Evolutionary conservation across 2,329 filamentous ascomycete species (phyloP).

Genomic region (Ophiocordyceps camponoti-leonardi): DNA sequence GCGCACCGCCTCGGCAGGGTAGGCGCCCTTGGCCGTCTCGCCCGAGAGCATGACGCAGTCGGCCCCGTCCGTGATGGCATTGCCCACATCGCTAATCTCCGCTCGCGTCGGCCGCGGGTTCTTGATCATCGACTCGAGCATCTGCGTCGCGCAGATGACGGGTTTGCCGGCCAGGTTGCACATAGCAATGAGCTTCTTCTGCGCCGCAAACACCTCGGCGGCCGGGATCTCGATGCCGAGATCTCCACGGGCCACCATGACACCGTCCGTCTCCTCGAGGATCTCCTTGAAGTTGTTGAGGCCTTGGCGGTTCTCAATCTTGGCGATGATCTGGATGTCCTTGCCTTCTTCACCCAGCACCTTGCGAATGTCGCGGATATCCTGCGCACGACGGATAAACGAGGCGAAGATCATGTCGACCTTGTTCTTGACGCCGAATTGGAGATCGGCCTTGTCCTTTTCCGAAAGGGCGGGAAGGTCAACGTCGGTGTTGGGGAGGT

Average conservation of each 20-base stretch:
- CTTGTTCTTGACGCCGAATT: slow-evolving; percentile 93
- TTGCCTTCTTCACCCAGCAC: slow-evolving; percentile 83
- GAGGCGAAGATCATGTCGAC: slow-evolving; percentile 99
- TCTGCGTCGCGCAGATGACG: slow-evolving; percentile 96
- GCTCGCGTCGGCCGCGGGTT: slow-evolving; percentile 96
- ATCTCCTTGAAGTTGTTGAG: slow-evolving; percentile 99
- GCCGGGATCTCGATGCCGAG: slow-evolving; percentile 93
- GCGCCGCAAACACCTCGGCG: slow-evolving; percentile 94
- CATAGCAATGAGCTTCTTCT: slow-evolving; percentile 99
- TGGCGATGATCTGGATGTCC: slow-evolving; percentile 98
- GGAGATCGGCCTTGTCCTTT: slow-evolving; percentile 90
- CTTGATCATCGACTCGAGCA: slow-evolving; percentile 99
- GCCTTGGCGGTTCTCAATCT: slow-evolving; percentile 99
- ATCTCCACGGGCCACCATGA: slow-evolving; percentile 99
- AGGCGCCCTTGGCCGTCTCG: slow-evolving; percentile 95
- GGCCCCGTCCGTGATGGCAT: slow-evolving; percentile 91
- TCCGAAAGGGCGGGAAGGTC: slow-evolving; percentile 93
- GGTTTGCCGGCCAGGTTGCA: slow-evolving; percentile 99
- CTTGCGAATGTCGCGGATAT: slow-evolving; percentile 82
- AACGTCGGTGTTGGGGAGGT: slow-evolving; percentile 96
- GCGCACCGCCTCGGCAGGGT: slow-evolving; percentile 77
- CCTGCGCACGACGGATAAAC: slow-evolving; percentile 87
- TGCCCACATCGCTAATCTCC: slow-evolving; percentile 96
- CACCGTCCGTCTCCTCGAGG: slow-evolving; percentile 86
- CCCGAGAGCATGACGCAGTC: slow-evolving; percentile 99